These are phyloP conservation scores for Chenopodium suecicum DNA, from an alignment of 148 eudicot species.

Conservation along the genomic window DNA sequence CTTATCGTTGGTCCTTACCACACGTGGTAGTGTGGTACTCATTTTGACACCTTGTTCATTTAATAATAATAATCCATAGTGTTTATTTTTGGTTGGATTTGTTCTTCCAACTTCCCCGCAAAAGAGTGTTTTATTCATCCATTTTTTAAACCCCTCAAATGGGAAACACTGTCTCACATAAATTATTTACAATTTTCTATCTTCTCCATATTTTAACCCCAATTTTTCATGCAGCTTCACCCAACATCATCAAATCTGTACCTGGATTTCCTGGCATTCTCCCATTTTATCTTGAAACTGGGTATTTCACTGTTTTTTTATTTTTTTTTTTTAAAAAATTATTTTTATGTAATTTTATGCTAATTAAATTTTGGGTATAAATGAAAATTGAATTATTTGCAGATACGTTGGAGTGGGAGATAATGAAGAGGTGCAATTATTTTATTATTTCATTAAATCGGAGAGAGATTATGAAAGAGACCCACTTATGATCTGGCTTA, in stretches of 20 bases:
- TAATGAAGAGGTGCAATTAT: conserved; percentile 25
- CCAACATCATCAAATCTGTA: conserved; percentile 12
- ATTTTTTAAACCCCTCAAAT: no score
- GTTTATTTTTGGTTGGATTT: no score
- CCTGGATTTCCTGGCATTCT: conserved; percentile 32
- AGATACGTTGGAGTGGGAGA: conserved; percentile 33
- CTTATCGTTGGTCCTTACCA: no score
- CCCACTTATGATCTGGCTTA: conserved; percentile 33
- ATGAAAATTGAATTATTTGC: not conserved
- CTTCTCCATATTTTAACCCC: not conserved
- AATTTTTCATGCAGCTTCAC: not conserved
- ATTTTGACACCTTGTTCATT: no score
- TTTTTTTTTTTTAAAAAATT: no score
- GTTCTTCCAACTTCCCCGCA: no score
- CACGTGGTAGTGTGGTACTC: no score
- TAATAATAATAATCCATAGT: no score
- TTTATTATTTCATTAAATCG: conserved; percentile 29
- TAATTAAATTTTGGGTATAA: no score
- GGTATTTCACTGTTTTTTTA: not conserved
- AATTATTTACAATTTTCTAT: not conserved
- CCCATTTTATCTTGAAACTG: conserved; percentile 25
- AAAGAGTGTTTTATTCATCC: no score
- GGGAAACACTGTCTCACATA: no score
- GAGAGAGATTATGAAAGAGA: conserved; percentile 23
- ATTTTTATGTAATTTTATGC: no score